These are phyloP conservation scores for Zygotorulaspora danielsina DNA, from an alignment of 805 yeast species.

Conservation along the genomic window DNA sequence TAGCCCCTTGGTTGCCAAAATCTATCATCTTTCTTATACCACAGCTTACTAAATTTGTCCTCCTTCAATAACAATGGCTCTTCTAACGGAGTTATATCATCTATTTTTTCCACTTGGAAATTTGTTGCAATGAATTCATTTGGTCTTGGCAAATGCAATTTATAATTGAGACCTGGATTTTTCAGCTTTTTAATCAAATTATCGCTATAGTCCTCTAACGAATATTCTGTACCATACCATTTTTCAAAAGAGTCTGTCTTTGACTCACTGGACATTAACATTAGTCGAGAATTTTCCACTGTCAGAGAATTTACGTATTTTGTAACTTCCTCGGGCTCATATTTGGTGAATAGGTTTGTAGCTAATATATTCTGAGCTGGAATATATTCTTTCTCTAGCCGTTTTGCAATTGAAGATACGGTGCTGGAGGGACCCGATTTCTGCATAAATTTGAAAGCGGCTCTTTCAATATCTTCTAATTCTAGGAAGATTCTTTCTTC, in stretches of 20 bases:
- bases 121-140: conserved; percentile 81
- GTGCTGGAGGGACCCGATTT: conserved; percentile 69
- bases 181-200: conserved; percentile 38
- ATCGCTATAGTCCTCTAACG: conserved; percentile 42
- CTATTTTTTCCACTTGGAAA: conserved; percentile 53
- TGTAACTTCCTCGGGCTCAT: conserved; percentile 50
- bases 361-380: conserved; percentile 66
- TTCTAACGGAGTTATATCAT: conserved; percentile 35
- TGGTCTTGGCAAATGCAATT: conserved; percentile 59
- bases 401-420: conserved; percentile 61
- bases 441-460: conserved; percentile 76
- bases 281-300: conserved; percentile 57
- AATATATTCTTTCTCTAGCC: conserved; percentile 52
- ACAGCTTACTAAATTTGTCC: conserved; percentile 49
- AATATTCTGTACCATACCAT: conserved; percentile 90
- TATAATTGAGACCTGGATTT: conserved; percentile 30
- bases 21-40: conserved; percentile 89
- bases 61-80: conserved; percentile 62
- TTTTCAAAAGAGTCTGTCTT: conserved; percentile 55
- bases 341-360: conserved; percentile 52
- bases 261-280: conserved; percentile 50
- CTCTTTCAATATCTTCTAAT: conserved; percentile 58
- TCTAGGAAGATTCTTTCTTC: conserved; percentile 81
- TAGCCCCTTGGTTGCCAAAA: conserved; percentile 85
- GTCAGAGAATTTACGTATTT: conserved; percentile 48